Evolutionary conservation across 495 filamentous ascomycete genomes (phyloP).

Genomic region (Entonaema liquescens): DNA sequence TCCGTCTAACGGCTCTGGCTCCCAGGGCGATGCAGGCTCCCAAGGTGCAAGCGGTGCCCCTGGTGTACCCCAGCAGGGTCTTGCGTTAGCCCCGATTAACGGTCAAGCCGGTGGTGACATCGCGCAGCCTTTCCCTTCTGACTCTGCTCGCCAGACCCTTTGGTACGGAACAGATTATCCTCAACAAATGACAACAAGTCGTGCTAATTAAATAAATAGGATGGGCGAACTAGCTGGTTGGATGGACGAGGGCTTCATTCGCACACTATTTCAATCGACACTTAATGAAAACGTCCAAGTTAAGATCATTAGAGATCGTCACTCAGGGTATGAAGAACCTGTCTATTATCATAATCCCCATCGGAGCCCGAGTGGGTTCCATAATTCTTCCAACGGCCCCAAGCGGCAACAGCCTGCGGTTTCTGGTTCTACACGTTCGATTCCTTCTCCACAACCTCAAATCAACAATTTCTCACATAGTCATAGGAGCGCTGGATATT

Average conservation of each 20-base stretch:
- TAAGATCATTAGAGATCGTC: constrained; percentile 99
- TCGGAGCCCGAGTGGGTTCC: neutral
- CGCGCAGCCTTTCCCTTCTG: constrained; percentile 31
- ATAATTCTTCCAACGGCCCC: neutral
- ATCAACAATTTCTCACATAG: constrained; percentile 41
- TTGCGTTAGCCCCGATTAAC: constrained; percentile 42
- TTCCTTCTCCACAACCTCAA: neutral
- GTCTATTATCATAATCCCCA: neutral
- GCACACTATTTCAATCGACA: constrained; percentile 84
- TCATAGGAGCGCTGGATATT: constrained; percentile 94
- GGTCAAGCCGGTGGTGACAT: constrained; percentile 42
- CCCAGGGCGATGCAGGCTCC: constrained; percentile 43
- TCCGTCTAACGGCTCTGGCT: constrained; percentile 45
- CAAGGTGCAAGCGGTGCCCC: constrained; percentile 41
- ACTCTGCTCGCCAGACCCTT: constrained; percentile 50
- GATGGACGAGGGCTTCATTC: constrained; percentile 99
- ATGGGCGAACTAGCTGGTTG: constrained; percentile 99
- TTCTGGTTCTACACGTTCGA: neutral
- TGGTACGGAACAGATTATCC: constrained; percentile 47
- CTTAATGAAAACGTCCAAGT: constrained; percentile 95
- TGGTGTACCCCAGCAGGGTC: constrained; percentile 38
- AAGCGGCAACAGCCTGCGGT: neutral
- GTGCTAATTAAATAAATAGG: constrained; percentile 62
- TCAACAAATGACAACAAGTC: neutral
- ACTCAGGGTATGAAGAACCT: constrained; percentile 83